These are phyloP conservation scores for Leishmania turanica DNA, from an alignment of 208 protist genomes.

Conservation along the genomic window DNA sequence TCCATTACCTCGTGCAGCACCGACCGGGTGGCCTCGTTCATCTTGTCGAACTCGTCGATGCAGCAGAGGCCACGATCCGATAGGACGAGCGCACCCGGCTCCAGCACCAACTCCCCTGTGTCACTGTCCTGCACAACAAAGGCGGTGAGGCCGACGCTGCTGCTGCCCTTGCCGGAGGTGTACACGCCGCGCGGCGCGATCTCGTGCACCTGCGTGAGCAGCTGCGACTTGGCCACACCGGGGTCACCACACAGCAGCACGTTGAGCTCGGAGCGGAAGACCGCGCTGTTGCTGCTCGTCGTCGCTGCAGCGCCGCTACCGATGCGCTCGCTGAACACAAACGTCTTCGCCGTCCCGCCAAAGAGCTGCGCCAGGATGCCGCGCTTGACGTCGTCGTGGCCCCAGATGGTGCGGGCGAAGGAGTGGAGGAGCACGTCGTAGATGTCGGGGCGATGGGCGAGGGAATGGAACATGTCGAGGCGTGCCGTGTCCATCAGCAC, in stretches of 20 bases:
- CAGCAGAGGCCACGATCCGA: slow-evolving; percentile 99
- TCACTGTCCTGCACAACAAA: slow-evolving; percentile 98
- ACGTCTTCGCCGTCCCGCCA: slow-evolving; percentile 96
- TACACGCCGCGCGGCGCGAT: slow-evolving; percentile 98
- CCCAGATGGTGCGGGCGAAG: slow-evolving; percentile 98
- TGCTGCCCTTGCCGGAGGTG: slow-evolving; percentile 98
- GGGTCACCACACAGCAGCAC: slow-evolving; percentile 99
- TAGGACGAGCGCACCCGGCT: slow-evolving; percentile 98
- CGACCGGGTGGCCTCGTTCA: slow-evolving; percentile 97
- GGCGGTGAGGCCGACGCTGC: slow-evolving; percentile 99
- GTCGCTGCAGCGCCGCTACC: neutral
- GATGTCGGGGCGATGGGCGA: slow-evolving; percentile 92
- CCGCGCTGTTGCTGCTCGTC: slow-evolving; percentile 50
- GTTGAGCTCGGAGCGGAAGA: slow-evolving; percentile 97
- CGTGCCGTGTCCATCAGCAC: slow-evolving; percentile 55
- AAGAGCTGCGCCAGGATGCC: slow-evolving; percentile 99
- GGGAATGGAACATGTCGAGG: slow-evolving; percentile 74
- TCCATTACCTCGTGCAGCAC: slow-evolving; percentile 99
- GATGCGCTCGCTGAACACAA: slow-evolving; percentile 56
- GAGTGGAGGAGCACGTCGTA: slow-evolving; percentile 95
- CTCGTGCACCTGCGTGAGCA: slow-evolving; percentile 98
- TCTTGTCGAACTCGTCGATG: slow-evolving; percentile 99
- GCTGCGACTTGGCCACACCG: slow-evolving; percentile 99
- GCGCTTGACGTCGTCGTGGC: slow-evolving; percentile 98
- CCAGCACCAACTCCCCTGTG: slow-evolving; percentile 98